A percentile compares a stretch with the other conserved stretches of the same genome.
phyloP scores from a whole-genome alignment of 1,139 yeast species.

The Taphrina betulina region DNA sequence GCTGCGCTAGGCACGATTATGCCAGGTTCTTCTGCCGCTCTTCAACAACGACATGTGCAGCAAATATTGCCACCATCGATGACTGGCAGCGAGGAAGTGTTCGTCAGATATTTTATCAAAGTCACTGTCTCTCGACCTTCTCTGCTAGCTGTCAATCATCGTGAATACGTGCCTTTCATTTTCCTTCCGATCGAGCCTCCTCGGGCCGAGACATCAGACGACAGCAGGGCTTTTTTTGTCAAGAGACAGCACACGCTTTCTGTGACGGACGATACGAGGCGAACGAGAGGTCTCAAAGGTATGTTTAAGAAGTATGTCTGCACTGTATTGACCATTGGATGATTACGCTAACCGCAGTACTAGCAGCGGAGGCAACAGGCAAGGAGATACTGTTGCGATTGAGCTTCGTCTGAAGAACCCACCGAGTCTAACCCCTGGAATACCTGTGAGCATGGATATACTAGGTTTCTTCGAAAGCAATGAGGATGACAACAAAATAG shows the following conservation, averaged over 20 bases:
- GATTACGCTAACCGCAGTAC: neutral
- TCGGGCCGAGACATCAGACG: conserved; percentile 12
- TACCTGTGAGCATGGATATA: conserved; percentile 21
- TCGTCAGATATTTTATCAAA: conserved; percentile 50
- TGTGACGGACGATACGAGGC: conserved; percentile 13
- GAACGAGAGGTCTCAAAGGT: conserved; percentile 13
- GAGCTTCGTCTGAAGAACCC: conserved; percentile 31
- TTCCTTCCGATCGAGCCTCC: conserved; percentile 56
- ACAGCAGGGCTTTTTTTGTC: conserved; percentile 19
- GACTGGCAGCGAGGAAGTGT: conserved; percentile 52
- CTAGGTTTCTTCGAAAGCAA: conserved; percentile 17
- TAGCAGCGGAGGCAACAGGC: neutral
- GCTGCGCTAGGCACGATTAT: conserved; percentile 14
- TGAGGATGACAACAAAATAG: conserved; percentile 4
- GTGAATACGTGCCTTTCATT: conserved; percentile 54
- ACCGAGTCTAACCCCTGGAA: conserved; percentile 17
- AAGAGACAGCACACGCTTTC: conserved; percentile 22
- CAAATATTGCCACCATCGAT: conserved; percentile 60
- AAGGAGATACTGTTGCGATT: conserved; percentile 23
- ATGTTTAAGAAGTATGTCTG: no score
- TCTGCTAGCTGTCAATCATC: conserved; percentile 52
- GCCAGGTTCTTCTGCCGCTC: conserved; percentile 38
- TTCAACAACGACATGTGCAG: conserved; percentile 47
- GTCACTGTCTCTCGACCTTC: conserved; percentile 61
- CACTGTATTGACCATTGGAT: no score